These are phyloP conservation scores for Furcasterigmium furcatum DNA, from an alignment of 2,329 filamentous ascomycete genomes.

Conservation along the genomic window DNA sequence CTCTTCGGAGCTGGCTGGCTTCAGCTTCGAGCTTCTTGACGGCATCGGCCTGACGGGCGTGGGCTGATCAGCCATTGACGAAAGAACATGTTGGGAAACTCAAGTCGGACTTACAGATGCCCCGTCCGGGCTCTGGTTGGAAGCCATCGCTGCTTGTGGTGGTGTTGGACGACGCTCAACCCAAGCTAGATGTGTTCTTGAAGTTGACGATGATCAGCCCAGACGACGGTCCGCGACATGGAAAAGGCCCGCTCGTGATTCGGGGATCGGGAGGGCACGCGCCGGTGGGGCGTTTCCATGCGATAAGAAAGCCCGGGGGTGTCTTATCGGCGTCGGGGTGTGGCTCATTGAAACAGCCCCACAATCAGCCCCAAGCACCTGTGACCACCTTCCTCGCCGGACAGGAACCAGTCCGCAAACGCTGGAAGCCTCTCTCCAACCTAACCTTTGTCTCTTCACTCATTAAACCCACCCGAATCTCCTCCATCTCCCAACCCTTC, in stretches of 20 bases:
- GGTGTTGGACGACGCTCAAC: conserved; percentile 9
- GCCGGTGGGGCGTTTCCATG: conserved; percentile 11
- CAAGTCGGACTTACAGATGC: no score
- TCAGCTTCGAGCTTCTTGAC: conserved; percentile 37
- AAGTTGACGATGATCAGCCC: conserved; percentile 14
- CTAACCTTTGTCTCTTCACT: no score
- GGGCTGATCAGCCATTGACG: no score
- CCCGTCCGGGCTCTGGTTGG: neutral
- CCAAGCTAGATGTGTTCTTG: conserved; percentile 2
- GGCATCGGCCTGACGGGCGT: no score
- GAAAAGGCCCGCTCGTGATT: no score
- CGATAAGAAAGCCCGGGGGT: neutral
- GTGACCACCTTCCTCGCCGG: conserved; percentile 3
- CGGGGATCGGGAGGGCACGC: no score
- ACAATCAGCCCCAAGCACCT: no score
- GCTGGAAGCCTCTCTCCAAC: no score
- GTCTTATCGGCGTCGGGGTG: neutral
- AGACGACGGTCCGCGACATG: neutral
- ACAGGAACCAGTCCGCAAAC: no score
- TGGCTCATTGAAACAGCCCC: no score
- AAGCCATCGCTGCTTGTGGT: conserved; percentile 7
- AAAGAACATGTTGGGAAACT: neutral
- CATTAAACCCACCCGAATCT: neutral
- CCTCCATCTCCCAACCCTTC: neutral
- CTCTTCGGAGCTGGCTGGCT: conserved; percentile 30